phyloP scores from a whole-genome alignment of 1,139 yeast species.

The Scheffersomyces lignicola region DNA sequence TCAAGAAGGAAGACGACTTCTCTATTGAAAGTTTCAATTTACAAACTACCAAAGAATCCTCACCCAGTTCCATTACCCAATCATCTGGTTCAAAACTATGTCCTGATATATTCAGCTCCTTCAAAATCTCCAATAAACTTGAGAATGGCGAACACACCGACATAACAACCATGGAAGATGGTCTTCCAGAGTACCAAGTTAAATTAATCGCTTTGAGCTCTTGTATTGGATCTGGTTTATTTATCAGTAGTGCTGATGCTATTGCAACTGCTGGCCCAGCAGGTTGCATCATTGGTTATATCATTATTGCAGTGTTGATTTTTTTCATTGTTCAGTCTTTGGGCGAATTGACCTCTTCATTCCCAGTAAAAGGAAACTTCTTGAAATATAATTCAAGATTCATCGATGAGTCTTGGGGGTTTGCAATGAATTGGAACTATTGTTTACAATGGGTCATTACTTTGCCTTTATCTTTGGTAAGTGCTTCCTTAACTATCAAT shows the following conservation, averaged over 20 bases:
- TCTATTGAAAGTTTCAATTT: conserved; percentile 11
- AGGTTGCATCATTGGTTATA: conserved; percentile 57
- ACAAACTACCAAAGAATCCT: conserved; percentile 6
- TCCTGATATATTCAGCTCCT: conserved; percentile 7
- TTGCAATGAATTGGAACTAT: conserved; percentile 48
- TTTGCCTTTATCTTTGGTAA: conserved; percentile 37
- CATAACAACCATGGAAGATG: conserved; percentile 14
- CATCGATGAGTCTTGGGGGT: conserved; percentile 42
- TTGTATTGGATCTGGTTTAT: conserved; percentile 64
- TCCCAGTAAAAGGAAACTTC: conserved; percentile 44
- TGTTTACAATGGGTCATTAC: conserved; percentile 39
- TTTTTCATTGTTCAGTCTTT: conserved; percentile 40
- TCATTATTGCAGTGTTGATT: conserved; percentile 31
- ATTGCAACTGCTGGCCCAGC: conserved; percentile 66
- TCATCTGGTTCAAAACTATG: background rate
- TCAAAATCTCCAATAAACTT: conserved; percentile 10
- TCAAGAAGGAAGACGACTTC: conserved; percentile 11
- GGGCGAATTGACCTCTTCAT: conserved; percentile 41
- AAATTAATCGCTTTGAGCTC: conserved; percentile 82
- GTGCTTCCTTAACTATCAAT: conserved; percentile 41
- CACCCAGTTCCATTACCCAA: background rate
- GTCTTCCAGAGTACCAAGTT: conserved; percentile 32
- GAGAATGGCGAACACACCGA: conserved; percentile 11
- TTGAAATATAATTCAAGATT: conserved; percentile 40
- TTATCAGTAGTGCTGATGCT: conserved; percentile 33